Evolutionary conservation across 1,284 basidiomycete species (phyloP), one percentile per base, ranked within the genome.

Genomic region (Leccinum pallidistipes): DNA sequence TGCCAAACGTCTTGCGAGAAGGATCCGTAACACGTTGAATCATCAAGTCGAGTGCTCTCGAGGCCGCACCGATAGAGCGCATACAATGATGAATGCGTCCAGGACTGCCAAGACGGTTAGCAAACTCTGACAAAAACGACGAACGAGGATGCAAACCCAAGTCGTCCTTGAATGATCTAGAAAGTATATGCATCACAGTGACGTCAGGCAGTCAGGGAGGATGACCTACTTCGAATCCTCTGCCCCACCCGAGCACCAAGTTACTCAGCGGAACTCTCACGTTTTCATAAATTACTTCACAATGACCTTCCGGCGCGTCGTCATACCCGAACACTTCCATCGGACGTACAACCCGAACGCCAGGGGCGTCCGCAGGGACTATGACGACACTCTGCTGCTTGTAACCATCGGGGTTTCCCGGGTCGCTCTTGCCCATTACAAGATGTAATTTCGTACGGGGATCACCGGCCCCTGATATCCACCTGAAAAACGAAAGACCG

Each of bases 81-180:
- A 99, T 99, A 81, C 95, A 97, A 76, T 99, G 97, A 75, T 98
- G 97, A 69, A 98, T 92, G 60, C 97, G 90, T 27, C 97, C 97
- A 60, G 97, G 97, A 53, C 92, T 91, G 40, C 66, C 51, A 62
- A 60, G 55, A 52, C 65, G 10, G 59, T 53, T 32, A 60, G 36
- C 32, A 3, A 57, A 59, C 51, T 57, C 18, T 55, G 36, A 5
- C 51, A 32, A 47, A 47, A 27, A 57, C 5, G 10, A 16, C 16
- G 11, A 36, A 36, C 53, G 6, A 54, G 60, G 34, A 59, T 34
- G 74, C 83, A 63, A 72, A 92, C 91, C 96, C 97, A 58, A 99
- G 88, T 69, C 97, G 90, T 38, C 96, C 97, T 85, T 98, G 97
- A 66, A 98, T 95, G 70, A 99, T 97, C 86, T 94, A 65, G 34